Evolutionary conservation across 805 yeast species (phyloP).

Genomic region (Kodamaea lidongshanica): DNA sequence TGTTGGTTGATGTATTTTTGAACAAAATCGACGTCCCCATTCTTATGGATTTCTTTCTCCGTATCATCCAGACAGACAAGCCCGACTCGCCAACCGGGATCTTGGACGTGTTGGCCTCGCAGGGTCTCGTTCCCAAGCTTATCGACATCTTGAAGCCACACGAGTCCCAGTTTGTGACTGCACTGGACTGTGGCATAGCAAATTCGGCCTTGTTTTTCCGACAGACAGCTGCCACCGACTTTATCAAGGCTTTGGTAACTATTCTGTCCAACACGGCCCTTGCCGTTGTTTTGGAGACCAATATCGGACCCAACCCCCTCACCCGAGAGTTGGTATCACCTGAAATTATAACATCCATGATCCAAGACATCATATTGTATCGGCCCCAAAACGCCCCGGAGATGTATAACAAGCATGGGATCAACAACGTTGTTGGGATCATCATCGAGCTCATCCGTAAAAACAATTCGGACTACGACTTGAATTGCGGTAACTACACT

Average conservation of each 20-base stretch:
- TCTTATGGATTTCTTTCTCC: constrained; percentile 83
- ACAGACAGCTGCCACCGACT: constrained; percentile 94
- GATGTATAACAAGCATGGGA: constrained; percentile 67
- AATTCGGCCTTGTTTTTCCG: constrained; percentile 37
- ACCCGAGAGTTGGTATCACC: constrained; percentile 86
- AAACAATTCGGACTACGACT: constrained; percentile 93
- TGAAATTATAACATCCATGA: constrained; percentile 57
- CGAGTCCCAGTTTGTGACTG: constrained; percentile 44
- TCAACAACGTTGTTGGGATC: constrained; percentile 91
- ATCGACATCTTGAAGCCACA: constrained; percentile 66
- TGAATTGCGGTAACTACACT: constrained; percentile 75
- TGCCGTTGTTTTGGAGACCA: constrained; percentile 79
- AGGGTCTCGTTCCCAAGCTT: constrained; percentile 65
- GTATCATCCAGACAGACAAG: constrained; percentile 89
- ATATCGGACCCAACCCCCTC: constrained; percentile 92
- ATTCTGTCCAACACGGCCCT: constrained; percentile 74
- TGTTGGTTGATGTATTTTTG: constrained; percentile 73
- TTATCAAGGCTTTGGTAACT: constrained; percentile 86
- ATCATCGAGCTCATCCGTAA: constrained; percentile 91
- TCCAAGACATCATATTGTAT: constrained; percentile 61
- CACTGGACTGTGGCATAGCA: constrained; percentile 15
- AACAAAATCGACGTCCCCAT: constrained; percentile 89
- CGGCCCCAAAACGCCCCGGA: constrained; percentile 10
- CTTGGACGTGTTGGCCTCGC: constrained; percentile 66
- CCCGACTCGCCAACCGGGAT: constrained; percentile 86